These are phyloP conservation scores for Nakazawaea peltata DNA, from an alignment of 805 yeast species.

Conservation along the genomic window DNA sequence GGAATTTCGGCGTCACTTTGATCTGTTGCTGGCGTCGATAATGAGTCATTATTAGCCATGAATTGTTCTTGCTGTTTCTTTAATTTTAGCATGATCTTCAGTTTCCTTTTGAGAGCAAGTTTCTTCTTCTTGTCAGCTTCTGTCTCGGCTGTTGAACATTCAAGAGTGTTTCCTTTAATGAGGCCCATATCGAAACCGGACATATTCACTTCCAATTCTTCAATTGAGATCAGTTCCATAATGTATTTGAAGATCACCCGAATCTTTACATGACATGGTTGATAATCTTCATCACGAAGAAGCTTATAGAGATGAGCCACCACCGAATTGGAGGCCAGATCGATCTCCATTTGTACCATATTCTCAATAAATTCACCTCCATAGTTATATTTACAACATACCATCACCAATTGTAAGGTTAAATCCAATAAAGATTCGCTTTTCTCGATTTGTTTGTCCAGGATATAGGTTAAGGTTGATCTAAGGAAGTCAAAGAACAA, in stretches of 20 bases:
- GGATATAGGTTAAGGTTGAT: conserved; percentile 35
- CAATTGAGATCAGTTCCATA: conserved; percentile 14
- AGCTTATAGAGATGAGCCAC: conserved; percentile 31
- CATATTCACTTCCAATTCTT: conserved; percentile 21
- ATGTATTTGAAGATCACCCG: conserved; percentile 38
- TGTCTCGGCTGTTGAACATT: conserved; percentile 15
- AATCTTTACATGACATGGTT: conserved; percentile 43
- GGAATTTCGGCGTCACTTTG: conserved; percentile 16
- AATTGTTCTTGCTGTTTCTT: conserved; percentile 75
- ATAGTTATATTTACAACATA: conserved; percentile 39
- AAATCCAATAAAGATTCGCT: conserved; percentile 52
- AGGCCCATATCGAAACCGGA: conserved; percentile 20
- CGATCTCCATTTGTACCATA: neutral
- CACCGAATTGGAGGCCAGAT: conserved; percentile 12
- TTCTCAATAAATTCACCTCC: conserved; percentile 14
- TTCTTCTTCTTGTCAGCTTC: conserved; percentile 56
- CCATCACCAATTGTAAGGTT: conserved; percentile 60
- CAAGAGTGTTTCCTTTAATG: neutral
- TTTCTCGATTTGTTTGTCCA: conserved; percentile 27
- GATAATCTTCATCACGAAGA: conserved; percentile 31
- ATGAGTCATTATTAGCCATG: conserved; percentile 21
- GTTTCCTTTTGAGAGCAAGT: conserved; percentile 61
- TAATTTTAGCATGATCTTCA: conserved; percentile 67
- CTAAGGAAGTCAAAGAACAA: conserved; percentile 48
- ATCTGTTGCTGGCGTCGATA: neutral